phyloP scores from a whole-genome alignment of 2,329 filamentous ascomycete genomes.

The Clonostachys sp. region DNA sequence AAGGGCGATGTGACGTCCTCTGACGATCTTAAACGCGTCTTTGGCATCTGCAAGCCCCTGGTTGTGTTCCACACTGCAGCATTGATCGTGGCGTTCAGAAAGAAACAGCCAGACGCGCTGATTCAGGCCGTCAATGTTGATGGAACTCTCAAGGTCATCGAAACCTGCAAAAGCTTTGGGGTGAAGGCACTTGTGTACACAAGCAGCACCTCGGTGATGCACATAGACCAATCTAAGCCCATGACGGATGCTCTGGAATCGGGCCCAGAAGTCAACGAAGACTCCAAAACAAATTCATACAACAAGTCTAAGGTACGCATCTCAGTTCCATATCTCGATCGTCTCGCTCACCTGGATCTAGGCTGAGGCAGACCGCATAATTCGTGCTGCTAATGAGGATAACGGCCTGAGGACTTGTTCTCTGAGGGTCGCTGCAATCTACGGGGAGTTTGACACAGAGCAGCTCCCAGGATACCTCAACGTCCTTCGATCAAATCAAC shows the following conservation, averaged over 20 bases:
- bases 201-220: constrained; percentile 31
- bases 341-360: no score
- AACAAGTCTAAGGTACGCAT: no score
- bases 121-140: constrained; percentile 77
- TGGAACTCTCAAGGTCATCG: constrained; percentile 74
- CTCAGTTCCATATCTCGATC: no score
- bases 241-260: no score
- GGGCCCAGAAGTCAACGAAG: no score
- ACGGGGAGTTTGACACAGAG: constrained; percentile 84
- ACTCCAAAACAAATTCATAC: no score
- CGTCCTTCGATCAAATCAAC: constrained; percentile 63
- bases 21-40: constrained; percentile 54
- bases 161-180: constrained; percentile 63
- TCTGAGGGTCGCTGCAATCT: constrained; percentile 61
- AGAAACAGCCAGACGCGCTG: constrained; percentile 57
- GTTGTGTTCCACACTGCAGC: constrained; percentile 90
- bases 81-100: constrained; percentile 51
- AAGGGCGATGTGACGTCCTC: constrained; percentile 68
- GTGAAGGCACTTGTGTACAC: constrained; percentile 88
- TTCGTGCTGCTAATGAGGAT: no score
- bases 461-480: constrained; percentile 69
- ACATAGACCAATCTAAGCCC: no score
- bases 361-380: no score
- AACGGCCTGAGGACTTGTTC: no score
- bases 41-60: constrained; percentile 66